Evolutionary conservation across 805 yeast genomes (phyloP).

Genomic region (Yarrowia sp.): DNA sequence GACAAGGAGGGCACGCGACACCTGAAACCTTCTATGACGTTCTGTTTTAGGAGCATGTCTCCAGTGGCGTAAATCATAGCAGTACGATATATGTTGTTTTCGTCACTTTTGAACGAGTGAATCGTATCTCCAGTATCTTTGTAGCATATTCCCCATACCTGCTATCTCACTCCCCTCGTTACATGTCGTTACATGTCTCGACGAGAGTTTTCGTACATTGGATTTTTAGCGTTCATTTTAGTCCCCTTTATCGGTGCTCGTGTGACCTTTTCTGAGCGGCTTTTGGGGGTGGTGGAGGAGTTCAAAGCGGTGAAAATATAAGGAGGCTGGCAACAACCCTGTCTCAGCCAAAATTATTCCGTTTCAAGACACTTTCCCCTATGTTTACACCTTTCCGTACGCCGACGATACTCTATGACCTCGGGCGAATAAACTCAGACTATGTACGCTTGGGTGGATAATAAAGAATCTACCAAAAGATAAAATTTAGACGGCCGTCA

Average conservation of each 20-base stretch:
- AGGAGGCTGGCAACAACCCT: no score
- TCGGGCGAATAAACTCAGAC: not conserved
- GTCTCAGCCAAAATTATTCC: no score
- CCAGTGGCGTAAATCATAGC: no score
- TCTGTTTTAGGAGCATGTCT: not conserved
- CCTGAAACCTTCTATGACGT: not conserved
- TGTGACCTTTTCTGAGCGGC: not conserved
- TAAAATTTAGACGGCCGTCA: not conserved
- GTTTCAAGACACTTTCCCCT: no score
- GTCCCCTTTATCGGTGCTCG: conserved; percentile 16
- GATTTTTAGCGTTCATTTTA: not conserved
- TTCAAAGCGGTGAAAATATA: no score
- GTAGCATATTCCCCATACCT: no score
- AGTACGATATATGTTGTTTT: not conserved
- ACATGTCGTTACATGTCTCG: conserved; percentile 2
- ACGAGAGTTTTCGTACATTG: not conserved
- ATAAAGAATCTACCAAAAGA: not conserved
- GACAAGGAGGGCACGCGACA: conserved; percentile 17
- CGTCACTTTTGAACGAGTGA: not conserved
- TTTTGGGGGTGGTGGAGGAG: not conserved
- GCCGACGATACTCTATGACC: no score
- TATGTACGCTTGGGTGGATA: not conserved
- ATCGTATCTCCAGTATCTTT: no score
- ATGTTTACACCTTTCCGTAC: no score
- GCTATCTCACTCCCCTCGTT: not conserved